phyloP scores from a whole-genome alignment of 306 rosid species.

The Arachis stenosperma region DNA sequence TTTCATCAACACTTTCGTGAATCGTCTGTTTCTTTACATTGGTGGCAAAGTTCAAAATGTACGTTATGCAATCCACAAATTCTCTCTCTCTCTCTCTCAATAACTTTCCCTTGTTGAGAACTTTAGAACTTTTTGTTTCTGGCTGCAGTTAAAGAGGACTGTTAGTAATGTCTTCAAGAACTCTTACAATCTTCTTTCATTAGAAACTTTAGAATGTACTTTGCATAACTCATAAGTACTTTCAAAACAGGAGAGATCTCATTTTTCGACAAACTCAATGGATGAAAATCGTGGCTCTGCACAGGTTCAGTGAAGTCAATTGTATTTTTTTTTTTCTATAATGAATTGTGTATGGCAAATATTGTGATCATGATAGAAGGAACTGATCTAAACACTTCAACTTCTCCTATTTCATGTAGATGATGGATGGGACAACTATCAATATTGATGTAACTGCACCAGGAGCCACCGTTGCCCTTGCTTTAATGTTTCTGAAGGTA shows the following conservation, averaged over 20 bases:
- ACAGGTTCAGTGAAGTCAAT: constrained; percentile 62
- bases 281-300: constrained; percentile 75
- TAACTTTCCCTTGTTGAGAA: constrained; percentile 7
- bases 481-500: constrained; percentile 95
- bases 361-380: background rate
- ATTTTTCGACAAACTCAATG: constrained; percentile 52
- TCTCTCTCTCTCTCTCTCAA: background rate
- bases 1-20: constrained; percentile 75
- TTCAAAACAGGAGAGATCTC: constrained; percentile 69
- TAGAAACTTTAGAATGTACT: constrained; percentile 24
- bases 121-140: background rate
- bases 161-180: constrained; percentile 24
- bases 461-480: constrained; percentile 91
- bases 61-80: constrained; percentile 43
- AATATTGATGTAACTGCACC: constrained; percentile 96
- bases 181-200: constrained; percentile 27
- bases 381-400: constrained; percentile 37
- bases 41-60: constrained; percentile 81
- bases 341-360: constrained; percentile 27
- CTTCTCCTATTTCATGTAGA: constrained; percentile 51
- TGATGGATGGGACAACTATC: constrained; percentile 86
- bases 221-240: constrained; percentile 26
- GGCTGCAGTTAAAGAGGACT: background rate
- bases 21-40: constrained; percentile 78
- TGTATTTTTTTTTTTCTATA: background rate